Evolutionary conservation across 768 basidiomycete genomes (phyloP).

Genomic region (Tubosaeta sp.): DNA sequence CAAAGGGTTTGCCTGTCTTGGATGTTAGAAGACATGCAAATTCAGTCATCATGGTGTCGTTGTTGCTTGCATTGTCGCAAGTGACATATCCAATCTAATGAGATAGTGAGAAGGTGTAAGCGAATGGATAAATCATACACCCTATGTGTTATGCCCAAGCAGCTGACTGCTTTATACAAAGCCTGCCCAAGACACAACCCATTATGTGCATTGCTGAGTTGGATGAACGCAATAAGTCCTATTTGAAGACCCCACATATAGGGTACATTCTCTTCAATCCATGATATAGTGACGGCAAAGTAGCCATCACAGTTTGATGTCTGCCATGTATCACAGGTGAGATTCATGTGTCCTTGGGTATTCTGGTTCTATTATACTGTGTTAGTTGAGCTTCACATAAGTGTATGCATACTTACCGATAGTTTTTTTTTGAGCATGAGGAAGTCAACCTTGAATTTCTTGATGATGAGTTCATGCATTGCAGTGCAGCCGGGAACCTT

Average conservation of each 20-base stretch:
- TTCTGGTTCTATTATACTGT: not conserved
- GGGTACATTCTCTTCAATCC: slow-evolving; percentile 11
- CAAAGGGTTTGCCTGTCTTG: not conserved
- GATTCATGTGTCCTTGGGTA: slow-evolving; percentile 14
- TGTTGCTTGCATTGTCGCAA: slow-evolving; percentile 17
- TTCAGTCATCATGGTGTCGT: slow-evolving; percentile 2
- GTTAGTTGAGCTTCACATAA: not conserved
- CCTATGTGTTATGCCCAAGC: no score
- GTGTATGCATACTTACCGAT: not conserved
- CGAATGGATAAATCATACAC: no score
- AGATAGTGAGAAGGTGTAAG: no score
- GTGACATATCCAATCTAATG: slow-evolving; percentile 34
- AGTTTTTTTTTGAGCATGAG: no score
- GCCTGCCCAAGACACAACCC: slow-evolving; percentile 12
- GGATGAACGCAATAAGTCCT: slow-evolving; percentile 29
- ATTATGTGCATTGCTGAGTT: slow-evolving; percentile 36
- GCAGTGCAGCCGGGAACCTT: not conserved
- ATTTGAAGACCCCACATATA: slow-evolving; percentile 27
- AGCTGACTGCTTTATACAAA: no score
- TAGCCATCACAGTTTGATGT: slow-evolving; percentile 36
- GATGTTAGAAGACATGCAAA: slow-evolving; percentile 12
- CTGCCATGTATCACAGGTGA: slow-evolving; percentile 41
- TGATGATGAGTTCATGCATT: no score
- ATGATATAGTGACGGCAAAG: slow-evolving; percentile 31
- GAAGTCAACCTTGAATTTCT: not conserved